These are phyloP conservation scores for Cucurbita pepo DNA, from an alignment of 306 rosid genomes.

Conservation along the genomic window DNA sequence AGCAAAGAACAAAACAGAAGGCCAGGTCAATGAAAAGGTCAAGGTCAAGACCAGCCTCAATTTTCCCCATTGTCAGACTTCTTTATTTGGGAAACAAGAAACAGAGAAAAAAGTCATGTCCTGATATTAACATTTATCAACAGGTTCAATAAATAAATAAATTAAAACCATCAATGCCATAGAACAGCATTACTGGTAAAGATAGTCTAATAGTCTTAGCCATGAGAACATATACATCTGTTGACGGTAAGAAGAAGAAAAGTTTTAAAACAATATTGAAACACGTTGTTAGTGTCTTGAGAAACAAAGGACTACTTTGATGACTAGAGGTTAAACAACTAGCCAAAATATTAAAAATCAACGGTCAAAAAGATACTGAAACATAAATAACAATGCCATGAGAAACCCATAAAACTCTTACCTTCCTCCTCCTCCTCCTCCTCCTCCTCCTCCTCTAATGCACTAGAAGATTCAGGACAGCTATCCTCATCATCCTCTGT, in stretches of 20 bases:
- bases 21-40: neutral
- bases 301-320: neutral
- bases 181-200: neutral
- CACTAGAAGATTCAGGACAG: conserved; percentile 17
- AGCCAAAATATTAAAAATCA: neutral
- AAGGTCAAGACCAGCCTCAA: neutral
- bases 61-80: neutral
- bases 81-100: neutral
- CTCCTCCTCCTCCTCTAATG: conserved; percentile 15
- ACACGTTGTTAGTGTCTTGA: neutral
- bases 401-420: conserved; percentile 9
- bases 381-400: neutral
- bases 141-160: neutral
- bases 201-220: neutral
- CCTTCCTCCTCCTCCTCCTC: conserved; percentile 25
- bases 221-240: neutral
- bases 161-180: neutral
- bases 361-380: neutral
- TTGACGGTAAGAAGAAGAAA: neutral
- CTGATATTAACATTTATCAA: neutral
- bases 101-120: neutral
- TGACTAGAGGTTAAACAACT: neutral
- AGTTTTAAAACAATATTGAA: neutral
- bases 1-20: neutral
- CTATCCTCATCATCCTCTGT: conserved; percentile 20